Base-by-base conservation (phyloP, 1,139 yeast genomes). In the Candida pseudoviswanathii region DNA sequence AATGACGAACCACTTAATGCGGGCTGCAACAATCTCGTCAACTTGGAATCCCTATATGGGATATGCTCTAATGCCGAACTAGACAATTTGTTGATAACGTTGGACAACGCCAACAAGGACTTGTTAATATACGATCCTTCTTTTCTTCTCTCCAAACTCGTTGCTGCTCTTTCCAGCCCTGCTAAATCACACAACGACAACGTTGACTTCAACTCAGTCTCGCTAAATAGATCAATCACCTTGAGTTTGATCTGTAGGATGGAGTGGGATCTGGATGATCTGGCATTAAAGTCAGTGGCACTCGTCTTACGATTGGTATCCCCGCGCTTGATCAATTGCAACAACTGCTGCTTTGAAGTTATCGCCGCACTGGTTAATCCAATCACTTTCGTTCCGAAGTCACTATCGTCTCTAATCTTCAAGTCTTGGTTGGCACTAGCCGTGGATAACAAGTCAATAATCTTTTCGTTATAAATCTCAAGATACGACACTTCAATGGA, bases 121-220 rank as follows among this genome's bases (percentile, higher is more conserved):
- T 90, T 89, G 70, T 94, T 94, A 62, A 94, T 94, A 63, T 79
- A 92, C 0, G 97, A 82, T 22, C 98, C 98, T 70, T 94, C 98
- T 65, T 90, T 89, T 51, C 97, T 75, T 59, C 98, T 78, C 59
- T 86, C 97, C 0, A 77, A 69, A 61, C 91, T 90, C 1, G 87
- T 78, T 0, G 96, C 86, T 0, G 97, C 98, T 50, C 89, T 78
- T 67, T 94, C 99, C 16, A 96, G 88, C 24, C 99, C 99, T 0
- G 99, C 99, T 61, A 94, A 77, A 68, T 94, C 99, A 73, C 98
- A 94, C 50, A 94, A 75, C 26, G 95, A 89, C 37, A 94, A 78
- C 0, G 94, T 85, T 33, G 94, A 80, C 46, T 76, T 68, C 16
- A 74, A 73, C 50, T 78, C 82, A 1, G 69, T 64, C 7, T 77